Base-by-base conservation (phyloP, 768 basidiomycete genomes). In the Lyophyllum atratum region DNA sequence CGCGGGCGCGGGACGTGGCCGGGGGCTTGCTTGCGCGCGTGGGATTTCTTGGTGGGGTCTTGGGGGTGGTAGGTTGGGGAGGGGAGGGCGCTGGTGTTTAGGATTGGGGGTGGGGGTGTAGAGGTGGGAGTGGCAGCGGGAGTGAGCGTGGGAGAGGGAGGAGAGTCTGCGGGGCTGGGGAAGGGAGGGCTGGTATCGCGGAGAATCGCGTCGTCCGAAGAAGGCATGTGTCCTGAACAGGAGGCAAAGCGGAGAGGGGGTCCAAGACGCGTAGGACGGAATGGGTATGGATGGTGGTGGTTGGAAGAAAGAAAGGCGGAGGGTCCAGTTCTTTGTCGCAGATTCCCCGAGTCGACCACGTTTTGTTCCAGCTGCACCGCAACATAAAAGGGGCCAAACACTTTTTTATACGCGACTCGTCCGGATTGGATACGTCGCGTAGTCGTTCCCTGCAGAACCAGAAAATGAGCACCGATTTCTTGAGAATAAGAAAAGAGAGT, bases 1-100 rank as follows among this genome's bases (percentile, higher is more conserved):
- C 85, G 76, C 0, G 89, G 89, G 25, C 90, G 83, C 17, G 86
- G 85, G 37, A 90, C 80, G 65, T 90, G 89, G 5, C 74, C 80
- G 4, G 65, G 53, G 1, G 81, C 77, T 51, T 77, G 80, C 40
- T 79, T 80, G 40, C 76, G 72, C 1, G 80, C 76, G 61, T 84
- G 82, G 8, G 79, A 79, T 61, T 81, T 82, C 62, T 77, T 72
- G n/a, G 58, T 62, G 15, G 54, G 68, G 45, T 71, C 63, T 11
- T 61, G 66, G 26, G 61, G 61, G 19, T 47, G 52, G 54, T 67
- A 67, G 15, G 69, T 68, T 1, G 71, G 69, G 15, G 28, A 34
- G 9, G 70, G 70, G 21, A 69, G 54, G 44, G 44, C 44, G 26
- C 15, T 17, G 19, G 40, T 15, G n/a, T n/a, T n/a, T n/a, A n/a